Percentiles rank a stretch among this genome's conserved stretches.
Evolutionary conservation across 495 filamentous ascomycete species (phyloP).

Genomic region (Aspergillus funiculosus): DNA sequence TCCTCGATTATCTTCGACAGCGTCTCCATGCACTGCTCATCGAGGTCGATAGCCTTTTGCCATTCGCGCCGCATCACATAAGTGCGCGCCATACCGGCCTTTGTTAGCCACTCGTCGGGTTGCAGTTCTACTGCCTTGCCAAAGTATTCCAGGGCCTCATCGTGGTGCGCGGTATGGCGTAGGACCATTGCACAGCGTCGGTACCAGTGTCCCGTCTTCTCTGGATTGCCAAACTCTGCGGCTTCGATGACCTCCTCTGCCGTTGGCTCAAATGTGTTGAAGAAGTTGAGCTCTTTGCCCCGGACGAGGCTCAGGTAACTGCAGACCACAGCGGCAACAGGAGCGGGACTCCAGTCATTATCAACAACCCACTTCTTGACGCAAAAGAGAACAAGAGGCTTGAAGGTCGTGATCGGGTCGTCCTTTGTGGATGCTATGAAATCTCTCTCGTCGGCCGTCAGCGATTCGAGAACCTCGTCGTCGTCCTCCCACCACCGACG

Average conservation of each 20-base stretch:
- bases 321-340: background rate
- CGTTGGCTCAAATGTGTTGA: background rate
- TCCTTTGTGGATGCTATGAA: background rate
- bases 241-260: conserved; percentile 10
- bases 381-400: conserved; percentile 1
- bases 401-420: background rate
- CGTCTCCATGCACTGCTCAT: background rate
- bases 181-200: conserved; percentile 7
- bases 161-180: background rate
- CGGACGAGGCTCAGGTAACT: background rate
- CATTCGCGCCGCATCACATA: background rate
- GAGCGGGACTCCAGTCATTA: background rate
- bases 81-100: conserved; percentile 1
- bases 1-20: background rate
- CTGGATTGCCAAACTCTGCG: conserved; percentile 1
- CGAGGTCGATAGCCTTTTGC: conserved; percentile 4
- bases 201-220: conserved; percentile 5
- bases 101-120: background rate
- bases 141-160: conserved; percentile 1
- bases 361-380: conserved; percentile 4
- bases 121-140: conserved; percentile 3
- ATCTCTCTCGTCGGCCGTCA: background rate
- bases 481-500: conserved; percentile 10
- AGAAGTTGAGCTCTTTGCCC: background rate
- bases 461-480: background rate